These are phyloP conservation scores for Cadophora gregata DNA, from an alignment of 2,329 filamentous ascomycete genomes.

Conservation along the genomic window DNA sequence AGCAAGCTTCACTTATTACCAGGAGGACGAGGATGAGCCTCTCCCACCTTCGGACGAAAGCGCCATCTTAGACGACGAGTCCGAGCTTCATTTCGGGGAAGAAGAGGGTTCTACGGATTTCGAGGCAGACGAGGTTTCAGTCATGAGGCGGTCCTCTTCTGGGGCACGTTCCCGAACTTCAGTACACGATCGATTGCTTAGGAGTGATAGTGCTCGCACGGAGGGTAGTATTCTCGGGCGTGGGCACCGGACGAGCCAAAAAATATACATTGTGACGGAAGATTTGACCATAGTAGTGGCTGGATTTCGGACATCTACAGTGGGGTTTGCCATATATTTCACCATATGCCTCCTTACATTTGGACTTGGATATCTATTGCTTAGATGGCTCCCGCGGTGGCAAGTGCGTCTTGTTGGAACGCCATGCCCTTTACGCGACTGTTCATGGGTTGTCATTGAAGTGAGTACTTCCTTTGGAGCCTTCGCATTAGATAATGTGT, in stretches of 20 bases:
- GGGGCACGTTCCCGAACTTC: conserved; percentile 59
- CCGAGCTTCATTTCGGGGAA: conserved; percentile 42
- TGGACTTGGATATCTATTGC: conserved; percentile 81
- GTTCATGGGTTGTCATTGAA: conserved; percentile 92
- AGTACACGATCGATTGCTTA: conserved; percentile 69
- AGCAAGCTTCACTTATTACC: conserved; percentile 89
- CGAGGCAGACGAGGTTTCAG: conserved; percentile 46
- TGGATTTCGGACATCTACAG: conserved; percentile 79
- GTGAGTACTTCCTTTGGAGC: conserved; percentile 48
- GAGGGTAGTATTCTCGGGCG: conserved; percentile 65
- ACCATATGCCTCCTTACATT: conserved; percentile 73
- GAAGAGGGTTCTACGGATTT: conserved; percentile 42
- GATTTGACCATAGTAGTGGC: conserved; percentile 93
- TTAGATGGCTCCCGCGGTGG: conserved; percentile 91
- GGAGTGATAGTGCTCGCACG: conserved; percentile 73
- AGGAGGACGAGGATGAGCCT: conserved; percentile 65
- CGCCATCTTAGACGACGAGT: conserved; percentile 49
- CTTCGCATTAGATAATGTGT: background rate
- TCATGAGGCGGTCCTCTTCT: conserved; percentile 68
- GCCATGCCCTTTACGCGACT: conserved; percentile 71
- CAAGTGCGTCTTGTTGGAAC: conserved; percentile 77
- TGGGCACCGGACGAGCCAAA: conserved; percentile 77
- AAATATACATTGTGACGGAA: conserved; percentile 91
- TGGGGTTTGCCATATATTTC: conserved; percentile 73
- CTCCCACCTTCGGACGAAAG: conserved; percentile 47